Percentiles rank a stretch among this genome's conserved stretches.
phyloP scores from a whole-genome alignment of 2,329 filamentous ascomycete species.

The Sarocladium kiliense region DNA sequence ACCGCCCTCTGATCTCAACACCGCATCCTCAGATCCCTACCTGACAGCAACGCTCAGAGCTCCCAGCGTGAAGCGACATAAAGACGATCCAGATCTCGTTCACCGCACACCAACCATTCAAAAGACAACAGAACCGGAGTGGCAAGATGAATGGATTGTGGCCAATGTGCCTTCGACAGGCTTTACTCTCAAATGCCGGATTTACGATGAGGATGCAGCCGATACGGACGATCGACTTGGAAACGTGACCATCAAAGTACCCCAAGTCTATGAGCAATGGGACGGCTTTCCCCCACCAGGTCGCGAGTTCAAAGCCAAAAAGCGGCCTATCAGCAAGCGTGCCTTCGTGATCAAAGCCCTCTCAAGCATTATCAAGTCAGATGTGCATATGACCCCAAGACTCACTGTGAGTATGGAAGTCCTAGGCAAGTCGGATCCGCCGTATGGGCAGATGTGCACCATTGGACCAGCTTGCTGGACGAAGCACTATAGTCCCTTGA shows the following conservation, averaged over 20 bases:
- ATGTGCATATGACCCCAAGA: constrained; percentile 62
- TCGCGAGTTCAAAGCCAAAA: constrained; percentile 67
- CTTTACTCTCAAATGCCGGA: constrained; percentile 76
- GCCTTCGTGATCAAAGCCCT: constrained; percentile 73
- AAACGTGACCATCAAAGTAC: constrained; percentile 69
- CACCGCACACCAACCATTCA: constrained; percentile 74
- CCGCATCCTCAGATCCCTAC: constrained; percentile 78
- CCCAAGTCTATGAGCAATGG: constrained; percentile 60
- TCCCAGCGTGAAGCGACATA: constrained; percentile 68
- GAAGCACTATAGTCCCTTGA: constrained; percentile 83
- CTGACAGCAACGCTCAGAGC: constrained; percentile 71
- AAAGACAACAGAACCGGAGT: constrained; percentile 66
- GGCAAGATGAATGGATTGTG: constrained; percentile 84
- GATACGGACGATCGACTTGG: constrained; percentile 86
- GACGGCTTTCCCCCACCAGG: constrained; percentile 55
- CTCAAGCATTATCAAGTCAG: constrained; percentile 55
- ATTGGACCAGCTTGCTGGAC: constrained; percentile 70
- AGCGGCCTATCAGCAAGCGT: constrained; percentile 79
- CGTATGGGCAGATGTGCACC: constrained; percentile 69
- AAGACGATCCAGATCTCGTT: constrained; percentile 73
- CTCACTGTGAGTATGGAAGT: constrained; percentile 71
- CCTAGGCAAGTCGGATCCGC: constrained; percentile 69
- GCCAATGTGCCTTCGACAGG: constrained; percentile 78
- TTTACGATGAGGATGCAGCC: constrained; percentile 86
- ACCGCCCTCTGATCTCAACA: constrained; percentile 73